These are phyloP conservation scores for Xenosphaeropsis pyriputrescens DNA, from an alignment of 2,329 filamentous ascomycete genomes.

Conservation along the genomic window DNA sequence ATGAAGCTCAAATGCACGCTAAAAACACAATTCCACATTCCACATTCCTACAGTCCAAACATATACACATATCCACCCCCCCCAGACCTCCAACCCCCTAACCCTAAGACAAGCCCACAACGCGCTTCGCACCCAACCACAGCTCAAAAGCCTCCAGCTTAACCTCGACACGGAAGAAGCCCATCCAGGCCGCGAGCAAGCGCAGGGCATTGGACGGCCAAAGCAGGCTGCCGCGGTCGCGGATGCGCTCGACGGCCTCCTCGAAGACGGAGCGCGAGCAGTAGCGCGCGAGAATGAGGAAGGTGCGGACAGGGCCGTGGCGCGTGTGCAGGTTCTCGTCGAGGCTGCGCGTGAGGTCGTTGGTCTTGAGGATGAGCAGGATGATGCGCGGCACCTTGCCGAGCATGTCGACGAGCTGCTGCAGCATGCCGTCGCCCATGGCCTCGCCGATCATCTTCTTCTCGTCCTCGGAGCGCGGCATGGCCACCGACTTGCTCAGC, in stretches of 20 bases:
- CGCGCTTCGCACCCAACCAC: conserved; percentile 39
- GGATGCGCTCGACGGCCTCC: conserved; percentile 46
- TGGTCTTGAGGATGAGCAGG: conserved; percentile 90
- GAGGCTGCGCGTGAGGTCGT: conserved; percentile 84
- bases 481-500: conserved; percentile 42
- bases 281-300: conserved; percentile 55
- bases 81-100: too few species aligned
- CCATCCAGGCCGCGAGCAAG: conserved; percentile 39
- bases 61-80: too few species aligned
- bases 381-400: conserved; percentile 86
- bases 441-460: conserved; percentile 76
- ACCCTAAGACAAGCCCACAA: conserved; percentile 16
- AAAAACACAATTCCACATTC: too few species aligned
- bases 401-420: conserved; percentile 76
- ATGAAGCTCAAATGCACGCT: too few species aligned
- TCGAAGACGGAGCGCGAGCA: conserved; percentile 51
- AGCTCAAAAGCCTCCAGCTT: conserved; percentile 51
- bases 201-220: conserved; percentile 41
- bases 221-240: conserved; percentile 34
- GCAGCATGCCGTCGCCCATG: conserved; percentile 75
- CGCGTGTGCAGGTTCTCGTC: conserved; percentile 80
- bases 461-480: conserved; percentile 51
- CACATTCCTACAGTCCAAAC: too few species aligned
- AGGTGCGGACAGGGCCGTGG: conserved; percentile 47
- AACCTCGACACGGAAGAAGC: conserved; percentile 42